These are phyloP conservation scores for Colletotrichum brevisporum DNA, from an alignment of 2,329 filamentous ascomycete species.

Conservation along the genomic window DNA sequence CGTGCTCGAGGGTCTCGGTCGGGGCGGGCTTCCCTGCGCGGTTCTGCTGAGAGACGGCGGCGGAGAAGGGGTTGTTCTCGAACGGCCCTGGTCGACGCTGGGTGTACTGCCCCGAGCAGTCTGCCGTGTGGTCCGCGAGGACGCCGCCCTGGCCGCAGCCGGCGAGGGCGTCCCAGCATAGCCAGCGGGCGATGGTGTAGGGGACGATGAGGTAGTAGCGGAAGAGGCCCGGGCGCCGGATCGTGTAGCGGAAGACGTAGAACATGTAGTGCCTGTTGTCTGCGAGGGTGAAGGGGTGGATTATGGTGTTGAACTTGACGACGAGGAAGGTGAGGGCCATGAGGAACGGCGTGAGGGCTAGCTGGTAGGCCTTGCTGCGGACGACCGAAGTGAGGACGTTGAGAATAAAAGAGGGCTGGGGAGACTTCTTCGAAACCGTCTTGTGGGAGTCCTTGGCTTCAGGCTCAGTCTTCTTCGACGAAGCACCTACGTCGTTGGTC, in stretches of 20 bases:
- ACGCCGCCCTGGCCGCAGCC: slow-evolving; percentile 49
- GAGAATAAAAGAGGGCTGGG: background rate
- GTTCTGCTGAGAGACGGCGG: slow-evolving; percentile 8
- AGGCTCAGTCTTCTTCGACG: slow-evolving; percentile 1
- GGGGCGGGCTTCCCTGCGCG: slow-evolving; percentile 18
- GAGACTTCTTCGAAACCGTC: background rate
- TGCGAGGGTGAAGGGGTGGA: slow-evolving; percentile 95
- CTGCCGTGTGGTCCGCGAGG: slow-evolving; percentile 6
- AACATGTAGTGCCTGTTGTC: slow-evolving; percentile 99
- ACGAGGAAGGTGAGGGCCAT: slow-evolving; percentile 55
- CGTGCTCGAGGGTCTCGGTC: background rate
- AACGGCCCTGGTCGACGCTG: slow-evolving; percentile 41
- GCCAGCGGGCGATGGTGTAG: slow-evolving; percentile 80
- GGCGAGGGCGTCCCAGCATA: slow-evolving; percentile 75
- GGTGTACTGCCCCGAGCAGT: slow-evolving; percentile 25
- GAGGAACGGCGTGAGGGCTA: slow-evolving; percentile 47
- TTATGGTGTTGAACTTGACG: slow-evolving; percentile 88
- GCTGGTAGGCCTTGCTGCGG: slow-evolving; percentile 48
- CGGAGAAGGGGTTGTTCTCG: slow-evolving; percentile 48
- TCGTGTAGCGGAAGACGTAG: slow-evolving; percentile 90
- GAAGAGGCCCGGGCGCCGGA: slow-evolving; percentile 74
- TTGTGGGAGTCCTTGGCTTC: background rate
- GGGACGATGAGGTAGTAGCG: slow-evolving; percentile 77
- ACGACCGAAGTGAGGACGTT: slow-evolving; percentile 44
- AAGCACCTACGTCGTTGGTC: background rate